phyloP scores from a whole-genome alignment of 495 filamentous ascomycete genomes.

The Aspergillus sparsus region DNA sequence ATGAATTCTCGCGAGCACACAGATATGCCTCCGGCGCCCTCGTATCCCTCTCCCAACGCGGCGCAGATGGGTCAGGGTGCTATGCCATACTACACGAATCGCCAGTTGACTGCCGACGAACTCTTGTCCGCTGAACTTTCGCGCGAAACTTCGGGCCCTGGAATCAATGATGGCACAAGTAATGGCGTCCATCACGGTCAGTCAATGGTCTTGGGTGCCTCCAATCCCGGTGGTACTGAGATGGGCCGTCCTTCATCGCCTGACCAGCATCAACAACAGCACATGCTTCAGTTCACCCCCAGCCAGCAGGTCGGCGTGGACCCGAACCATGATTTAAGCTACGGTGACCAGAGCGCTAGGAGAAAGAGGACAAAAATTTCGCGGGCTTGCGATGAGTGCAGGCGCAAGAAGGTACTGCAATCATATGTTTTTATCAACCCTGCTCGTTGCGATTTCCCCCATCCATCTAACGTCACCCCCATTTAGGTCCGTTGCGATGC shows the following conservation, averaged over 20 bases:
- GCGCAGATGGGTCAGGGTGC: slow-evolving; percentile 51
- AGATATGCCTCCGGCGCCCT: slow-evolving; percentile 51
- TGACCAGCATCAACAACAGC: slow-evolving; percentile 50
- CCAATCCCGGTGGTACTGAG: slow-evolving; percentile 37
- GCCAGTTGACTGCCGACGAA: slow-evolving; percentile 50
- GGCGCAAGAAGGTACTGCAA: slow-evolving; percentile 76
- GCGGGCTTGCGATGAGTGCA: slow-evolving; percentile 90
- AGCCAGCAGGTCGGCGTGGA: slow-evolving; percentile 54
- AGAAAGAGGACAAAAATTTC: slow-evolving; percentile 90
- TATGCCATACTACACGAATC: slow-evolving; percentile 49
- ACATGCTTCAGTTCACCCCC: slow-evolving; percentile 50
- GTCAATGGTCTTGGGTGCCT: slow-evolving; percentile 46
- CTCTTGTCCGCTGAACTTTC: slow-evolving; percentile 49
- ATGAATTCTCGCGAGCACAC: slow-evolving; percentile 53
- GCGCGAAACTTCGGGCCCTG: slow-evolving; percentile 45
- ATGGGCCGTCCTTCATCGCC: slow-evolving; percentile 43
- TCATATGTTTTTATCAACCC: slow-evolving; percentile 6
- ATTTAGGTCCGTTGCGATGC: slow-evolving; percentile 86
- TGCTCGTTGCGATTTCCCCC: slow-evolving; percentile 8
- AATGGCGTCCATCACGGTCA: slow-evolving; percentile 47
- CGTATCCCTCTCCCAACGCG: slow-evolving; percentile 51
- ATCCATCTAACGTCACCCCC: slow-evolving; percentile 26
- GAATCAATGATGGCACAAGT: slow-evolving; percentile 43
- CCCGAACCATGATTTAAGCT: slow-evolving; percentile 51
- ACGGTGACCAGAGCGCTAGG: slow-evolving; percentile 66